Evolutionary conservation across 805 yeast species (phyloP), one percentile per base, ranked within the genome.

Genomic region (Starmerella ratchasimensis): DNA sequence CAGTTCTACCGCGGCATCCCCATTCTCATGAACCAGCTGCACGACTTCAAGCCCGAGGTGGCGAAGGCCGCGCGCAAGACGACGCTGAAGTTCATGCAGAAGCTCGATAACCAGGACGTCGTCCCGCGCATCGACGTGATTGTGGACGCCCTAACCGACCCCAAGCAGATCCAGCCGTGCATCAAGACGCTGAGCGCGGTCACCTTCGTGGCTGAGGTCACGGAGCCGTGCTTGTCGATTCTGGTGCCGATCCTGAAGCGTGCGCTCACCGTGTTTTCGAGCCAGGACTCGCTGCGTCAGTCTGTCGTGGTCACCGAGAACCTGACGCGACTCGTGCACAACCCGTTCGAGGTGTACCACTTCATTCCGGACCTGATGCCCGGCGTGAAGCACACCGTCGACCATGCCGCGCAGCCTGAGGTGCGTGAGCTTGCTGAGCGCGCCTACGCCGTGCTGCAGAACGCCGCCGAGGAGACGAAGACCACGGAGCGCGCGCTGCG

Each of bases 171-270:
- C 34, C 81, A 94, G 40, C 77, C 72, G 42, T 84, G 94, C 61
- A 81, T 88, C 59, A 81, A 79, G 61, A 73, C 88, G 31, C 69
- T 88, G 46, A 79, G 94, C 2, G 80, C 93, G 28, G 96, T 88
- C 38, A 90, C 98, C 0, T 88, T 88, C 59, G 97, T 88, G 34
- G 94, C 98, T 33, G 98, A 90, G 64, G 98, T 88, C 46, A 90
- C 96, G 13, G 97, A 86, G 64, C 93, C 97, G 4, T 93, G 93
- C 3, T 67, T 88, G 50, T 72, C 97, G 7, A 63, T 88, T 40
- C 67, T 88, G 54, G 96, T 82, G 32, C 98, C 98, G 33, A 86
- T 86, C 48, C 71, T 88, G 53, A 84, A 75, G 56, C 82, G 86
- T 58, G 88, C 97, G 2, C 68, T 88, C 54, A 79, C 78, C 53